phyloP scores from a whole-genome alignment of 129 eudicot genomes.

The Pittosporum tobira region DNA sequence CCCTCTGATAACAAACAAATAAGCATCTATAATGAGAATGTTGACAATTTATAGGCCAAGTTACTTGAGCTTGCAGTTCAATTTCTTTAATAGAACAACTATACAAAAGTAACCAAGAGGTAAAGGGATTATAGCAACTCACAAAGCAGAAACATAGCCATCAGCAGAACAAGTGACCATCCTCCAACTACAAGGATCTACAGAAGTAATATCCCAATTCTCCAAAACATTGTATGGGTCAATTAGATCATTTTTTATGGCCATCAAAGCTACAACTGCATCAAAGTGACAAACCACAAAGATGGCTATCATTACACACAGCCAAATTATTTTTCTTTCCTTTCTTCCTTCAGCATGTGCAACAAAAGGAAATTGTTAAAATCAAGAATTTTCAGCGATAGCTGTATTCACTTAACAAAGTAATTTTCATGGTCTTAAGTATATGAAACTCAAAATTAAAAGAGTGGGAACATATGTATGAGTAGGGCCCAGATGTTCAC shows the following conservation, averaged over 20 bases:
- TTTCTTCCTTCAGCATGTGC: neutral
- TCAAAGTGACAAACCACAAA: slow-evolving; percentile 4
- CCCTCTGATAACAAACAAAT: slow-evolving; percentile 37
- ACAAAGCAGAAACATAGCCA: slow-evolving; percentile 81
- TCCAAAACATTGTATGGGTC: slow-evolving; percentile 87
- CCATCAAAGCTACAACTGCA: slow-evolving; percentile 92
- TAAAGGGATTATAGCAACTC: slow-evolving; percentile 26
- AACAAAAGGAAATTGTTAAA: neutral
- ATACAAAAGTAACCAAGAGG: neutral
- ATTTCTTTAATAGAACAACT: too few relatives aligned
- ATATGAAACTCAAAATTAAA: neutral
- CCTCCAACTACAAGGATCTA: slow-evolving; percentile 99
- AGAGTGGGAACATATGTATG: neutral
- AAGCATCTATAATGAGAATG: neutral
- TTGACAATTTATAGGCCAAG: neutral
- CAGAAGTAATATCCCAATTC: slow-evolving; percentile 79
- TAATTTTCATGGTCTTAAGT: neutral
- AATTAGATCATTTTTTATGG: slow-evolving; percentile 51
- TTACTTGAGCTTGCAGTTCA: too few relatives aligned
- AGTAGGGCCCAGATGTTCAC: neutral
- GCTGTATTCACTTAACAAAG: neutral
- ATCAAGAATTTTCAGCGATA: too few relatives aligned
- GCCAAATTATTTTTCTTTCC: neutral
- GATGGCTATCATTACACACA: neutral
- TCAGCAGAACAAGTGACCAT: slow-evolving; percentile 81